Percentiles rank a stretch among this genome's conserved stretches.
Conservation (phyloP, 805 yeast genomes). For the Pichia cabralensis region DNA sequence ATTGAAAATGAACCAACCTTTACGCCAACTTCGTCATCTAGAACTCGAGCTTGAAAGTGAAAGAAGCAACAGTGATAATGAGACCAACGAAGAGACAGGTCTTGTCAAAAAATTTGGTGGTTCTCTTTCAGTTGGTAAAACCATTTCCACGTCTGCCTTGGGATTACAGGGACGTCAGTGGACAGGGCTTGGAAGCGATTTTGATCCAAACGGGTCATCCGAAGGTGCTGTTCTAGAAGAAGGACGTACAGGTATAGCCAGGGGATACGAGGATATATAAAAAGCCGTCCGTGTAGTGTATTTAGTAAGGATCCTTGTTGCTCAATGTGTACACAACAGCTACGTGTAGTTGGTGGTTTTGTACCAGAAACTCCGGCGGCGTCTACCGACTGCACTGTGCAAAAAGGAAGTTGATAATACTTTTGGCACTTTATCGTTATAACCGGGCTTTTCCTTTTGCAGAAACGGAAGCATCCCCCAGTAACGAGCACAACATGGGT, state of each 20-base stretch:
- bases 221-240: constrained; percentile 77
- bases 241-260: constrained; percentile 82
- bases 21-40: constrained; percentile 56
- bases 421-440: no score
- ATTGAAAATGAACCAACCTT: constrained; percentile 62
- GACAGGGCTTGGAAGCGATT: constrained; percentile 91
- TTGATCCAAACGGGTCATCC: constrained; percentile 26
- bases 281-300: neutral
- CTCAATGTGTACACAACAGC: no score
- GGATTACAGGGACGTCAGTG: constrained; percentile 63
- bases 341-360: no score
- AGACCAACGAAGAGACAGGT: constrained; percentile 21
- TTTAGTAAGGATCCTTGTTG: no score
- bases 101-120: constrained; percentile 49
- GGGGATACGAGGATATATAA: constrained; percentile 52
- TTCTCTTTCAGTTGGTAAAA: constrained; percentile 56
- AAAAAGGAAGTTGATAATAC: no score
- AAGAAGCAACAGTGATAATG: constrained; percentile 13
- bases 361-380: no score
- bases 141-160: constrained; percentile 83
- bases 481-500: constrained; percentile 20
- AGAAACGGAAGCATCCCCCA: neutral
- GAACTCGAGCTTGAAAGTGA: constrained; percentile 41
- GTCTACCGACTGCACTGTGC: no score
- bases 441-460: neutral